Base-by-base conservation (phyloP, 2,329 filamentous ascomycete species). In the Zasmidium angulare region DNA sequence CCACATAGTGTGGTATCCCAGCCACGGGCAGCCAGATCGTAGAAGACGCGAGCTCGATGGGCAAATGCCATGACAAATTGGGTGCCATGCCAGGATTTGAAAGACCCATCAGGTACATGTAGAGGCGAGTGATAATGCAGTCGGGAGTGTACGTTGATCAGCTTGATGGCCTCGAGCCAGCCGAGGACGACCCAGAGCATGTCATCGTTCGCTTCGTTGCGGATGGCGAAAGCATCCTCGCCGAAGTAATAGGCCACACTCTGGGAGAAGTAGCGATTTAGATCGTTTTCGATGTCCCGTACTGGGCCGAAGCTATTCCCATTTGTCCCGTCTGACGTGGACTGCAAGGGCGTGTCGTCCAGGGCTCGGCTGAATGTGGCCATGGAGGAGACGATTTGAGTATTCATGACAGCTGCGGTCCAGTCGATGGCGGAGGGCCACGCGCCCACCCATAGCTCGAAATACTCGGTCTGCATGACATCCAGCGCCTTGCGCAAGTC, bases 121-220 rank as follows among this genome's bases (percentile, higher is more conserved):
- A 36, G 3, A 19, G 26, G 47, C 23, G 36, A 14, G 50, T 75
- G 74, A 68, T 88, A 89, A 72, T 90, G 86, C 19, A 86, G 72
- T 1, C 79, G 75, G 1, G 84, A 85, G 71, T 96, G 91, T n/a
- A 82, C 77, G 29, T 86, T 78, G 53, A 93, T 84, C 70, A 96
- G 92, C 65, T 89, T 87, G 63, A 92, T 84, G 51, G 85, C 85
- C 71, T 96, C 91, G 54, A 97, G 78, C 93, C 93, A 97, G 63
- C 89, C 91, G 40, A 98, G 81, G 1, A 96, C 91, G 1, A 97
- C 91, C 93, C 93, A 98, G 2, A 96, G 83, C 78, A 96, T 96
- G 73, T 98, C 93, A 71, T 97, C 93, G 72, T 88, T 96, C 0
- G 93, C 93, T 79, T 95, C 81, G 58, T 86, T 85, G 48, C 90